These are phyloP conservation scores for Tilletia indica DNA, from an alignment of 1,284 basidiomycete genomes.

Conservation along the genomic window DNA sequence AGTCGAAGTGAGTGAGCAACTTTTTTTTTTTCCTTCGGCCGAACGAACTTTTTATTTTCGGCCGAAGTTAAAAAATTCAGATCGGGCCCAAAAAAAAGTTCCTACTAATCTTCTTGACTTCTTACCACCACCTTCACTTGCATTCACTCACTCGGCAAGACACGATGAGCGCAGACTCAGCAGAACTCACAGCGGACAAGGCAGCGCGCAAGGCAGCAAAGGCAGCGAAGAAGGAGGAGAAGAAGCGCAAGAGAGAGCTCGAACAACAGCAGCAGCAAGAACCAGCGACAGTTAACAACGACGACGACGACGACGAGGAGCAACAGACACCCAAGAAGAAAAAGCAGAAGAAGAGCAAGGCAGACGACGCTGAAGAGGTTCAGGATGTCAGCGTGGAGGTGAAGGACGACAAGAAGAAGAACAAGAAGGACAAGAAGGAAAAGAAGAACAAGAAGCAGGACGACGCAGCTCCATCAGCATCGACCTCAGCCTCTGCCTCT, in stretches of 20 bases:
- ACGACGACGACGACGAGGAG: constrained; percentile 32
- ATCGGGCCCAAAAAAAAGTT: neutral
- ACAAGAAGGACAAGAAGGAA: neutral
- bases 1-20: constrained; percentile 11
- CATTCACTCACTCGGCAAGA: neutral
- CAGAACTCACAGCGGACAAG: constrained; percentile 32
- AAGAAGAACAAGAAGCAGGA: neutral
- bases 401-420: constrained; percentile 24
- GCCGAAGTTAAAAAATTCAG: neutral
- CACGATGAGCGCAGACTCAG: neutral
- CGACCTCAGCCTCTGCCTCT: constrained; percentile 19
- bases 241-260: constrained; percentile 45
- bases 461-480: neutral
- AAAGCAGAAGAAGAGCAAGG: constrained; percentile 44
- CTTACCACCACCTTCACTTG: neutral
- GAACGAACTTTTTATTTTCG: neutral
- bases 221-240: constrained; percentile 40
- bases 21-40: neutral
- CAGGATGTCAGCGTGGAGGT: constrained; percentile 30
- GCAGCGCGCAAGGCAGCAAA: constrained; percentile 46
- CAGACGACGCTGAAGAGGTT: constrained; percentile 4
- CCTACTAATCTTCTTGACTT: too few species aligned
- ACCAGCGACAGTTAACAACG: constrained; percentile 24
- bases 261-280: constrained; percentile 27
- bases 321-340: constrained; percentile 56